Evolutionary conservation across 345 rosid species (phyloP).

Genomic region (Cochlearia excelsa): DNA sequence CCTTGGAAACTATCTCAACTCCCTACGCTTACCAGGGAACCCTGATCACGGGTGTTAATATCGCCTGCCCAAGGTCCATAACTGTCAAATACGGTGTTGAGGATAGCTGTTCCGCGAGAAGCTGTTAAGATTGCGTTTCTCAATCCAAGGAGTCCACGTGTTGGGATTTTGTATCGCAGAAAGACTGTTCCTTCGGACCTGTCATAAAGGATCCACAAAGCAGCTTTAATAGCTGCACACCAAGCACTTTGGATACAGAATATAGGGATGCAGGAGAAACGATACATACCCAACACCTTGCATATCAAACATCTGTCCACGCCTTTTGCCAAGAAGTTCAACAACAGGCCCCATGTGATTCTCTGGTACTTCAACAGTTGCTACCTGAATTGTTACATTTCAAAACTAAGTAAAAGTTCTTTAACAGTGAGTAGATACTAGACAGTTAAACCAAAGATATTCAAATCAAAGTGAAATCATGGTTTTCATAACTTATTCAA

Average conservation of each 20-base stretch:
- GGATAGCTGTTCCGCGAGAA: constrained; percentile 93
- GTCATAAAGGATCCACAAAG: too few relatives aligned
- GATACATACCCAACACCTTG: constrained; percentile 68
- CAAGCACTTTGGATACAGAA: too few relatives aligned
- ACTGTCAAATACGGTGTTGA: constrained; percentile 83
- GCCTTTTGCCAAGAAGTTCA: constrained; percentile 95
- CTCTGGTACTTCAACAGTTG: constrained; percentile 96
- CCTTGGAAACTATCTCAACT: too few relatives aligned
- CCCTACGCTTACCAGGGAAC: constrained; percentile 89
- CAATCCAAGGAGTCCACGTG: constrained; percentile 97
- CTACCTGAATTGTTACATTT: constrained; percentile 50
- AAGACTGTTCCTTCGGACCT: constrained; percentile 85
- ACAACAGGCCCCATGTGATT: constrained; percentile 91
- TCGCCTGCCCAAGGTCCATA: constrained; percentile 97
- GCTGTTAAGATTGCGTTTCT: constrained; percentile 96
- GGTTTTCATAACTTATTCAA: too few relatives aligned
- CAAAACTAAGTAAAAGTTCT: too few relatives aligned
- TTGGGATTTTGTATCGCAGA: constrained; percentile 82
- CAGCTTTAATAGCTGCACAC: too few relatives aligned
- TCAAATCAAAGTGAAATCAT: too few relatives aligned
- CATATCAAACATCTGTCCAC: constrained; percentile 96
- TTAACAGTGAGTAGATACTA: too few relatives aligned
- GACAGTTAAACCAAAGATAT: too few relatives aligned
- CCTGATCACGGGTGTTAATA: constrained; percentile 76
- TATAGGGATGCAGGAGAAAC: constrained; percentile 13